phyloP scores from a whole-genome alignment of 768 basidiomycete genomes.

The Tylopilus balloui region DNA sequence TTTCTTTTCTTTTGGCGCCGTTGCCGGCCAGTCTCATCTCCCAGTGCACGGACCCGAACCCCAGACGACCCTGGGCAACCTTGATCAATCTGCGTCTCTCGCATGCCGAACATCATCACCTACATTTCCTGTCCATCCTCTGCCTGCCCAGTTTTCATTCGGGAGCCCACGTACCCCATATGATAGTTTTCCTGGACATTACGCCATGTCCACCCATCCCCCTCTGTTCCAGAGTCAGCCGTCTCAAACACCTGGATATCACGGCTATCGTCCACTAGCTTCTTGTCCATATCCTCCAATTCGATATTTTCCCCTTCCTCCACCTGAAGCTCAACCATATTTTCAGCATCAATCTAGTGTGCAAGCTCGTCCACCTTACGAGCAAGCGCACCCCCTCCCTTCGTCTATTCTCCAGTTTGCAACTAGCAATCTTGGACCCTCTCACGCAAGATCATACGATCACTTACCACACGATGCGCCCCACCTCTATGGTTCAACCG shows the following conservation, averaged over 20 bases:
- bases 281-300: slow-evolving; percentile 37
- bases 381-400: slow-evolving; percentile 20
- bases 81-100: neutral
- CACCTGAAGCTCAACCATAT: slow-evolving; percentile 31
- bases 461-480: slow-evolving; percentile 13
- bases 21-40: neutral
- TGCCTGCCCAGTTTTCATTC: slow-evolving; percentile 21
- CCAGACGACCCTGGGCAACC: neutral
- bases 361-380: slow-evolving; percentile 28
- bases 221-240: slow-evolving; percentile 27
- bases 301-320: slow-evolving; percentile 40
- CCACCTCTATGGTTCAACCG: slow-evolving; percentile 28
- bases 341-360: slow-evolving; percentile 37
- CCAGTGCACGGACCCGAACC: neutral
- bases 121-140: slow-evolving; percentile 22
- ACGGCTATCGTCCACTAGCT: slow-evolving; percentile 34
- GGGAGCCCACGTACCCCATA: slow-evolving; percentile 33
- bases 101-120: slow-evolving; percentile 4
- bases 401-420: slow-evolving; percentile 22
- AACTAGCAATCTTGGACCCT: slow-evolving; percentile 14
- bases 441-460: slow-evolving; percentile 20
- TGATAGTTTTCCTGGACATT: slow-evolving; percentile 40
- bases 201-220: slow-evolving; percentile 43
- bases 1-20: neutral
- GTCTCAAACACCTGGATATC: slow-evolving; percentile 33